These are phyloP conservation scores for Boletus rubescentipes DNA, from an alignment of 768 basidiomycete genomes.

Conservation along the genomic window DNA sequence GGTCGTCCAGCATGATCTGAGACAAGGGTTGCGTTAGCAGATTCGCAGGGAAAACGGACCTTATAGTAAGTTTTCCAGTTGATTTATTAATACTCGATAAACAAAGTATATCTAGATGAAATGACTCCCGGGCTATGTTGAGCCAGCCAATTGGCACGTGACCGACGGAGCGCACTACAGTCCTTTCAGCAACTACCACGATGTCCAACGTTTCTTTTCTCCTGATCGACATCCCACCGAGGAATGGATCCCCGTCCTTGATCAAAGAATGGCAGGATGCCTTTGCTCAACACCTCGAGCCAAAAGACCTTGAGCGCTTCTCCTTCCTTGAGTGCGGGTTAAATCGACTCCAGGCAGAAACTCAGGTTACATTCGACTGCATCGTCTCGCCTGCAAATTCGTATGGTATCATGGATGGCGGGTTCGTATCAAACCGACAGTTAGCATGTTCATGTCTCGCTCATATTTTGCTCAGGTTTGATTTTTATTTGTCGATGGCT, in stretches of 20 bases:
- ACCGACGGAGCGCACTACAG: too few relatives aligned
- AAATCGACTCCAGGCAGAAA: background rate
- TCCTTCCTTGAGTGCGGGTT: background rate
- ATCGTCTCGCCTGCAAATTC: slow-evolving; percentile 8
- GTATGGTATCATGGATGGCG: slow-evolving; percentile 11
- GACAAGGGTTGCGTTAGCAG: background rate
- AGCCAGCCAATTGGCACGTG: too few relatives aligned
- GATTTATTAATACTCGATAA: too few relatives aligned
- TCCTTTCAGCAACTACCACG: too few relatives aligned
- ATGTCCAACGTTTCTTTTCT: slow-evolving; percentile 1
- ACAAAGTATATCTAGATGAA: too few relatives aligned
- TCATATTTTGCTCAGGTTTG: background rate
- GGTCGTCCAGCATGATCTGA: slow-evolving; percentile 10
- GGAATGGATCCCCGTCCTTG: background rate
- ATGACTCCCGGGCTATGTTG: too few relatives aligned
- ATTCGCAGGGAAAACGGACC: background rate
- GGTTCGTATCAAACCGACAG: background rate
- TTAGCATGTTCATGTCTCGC: background rate
- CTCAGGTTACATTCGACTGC: slow-evolving; percentile 3
- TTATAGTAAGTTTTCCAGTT: background rate
- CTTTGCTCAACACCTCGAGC: slow-evolving; percentile 2
- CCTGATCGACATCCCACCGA: background rate
- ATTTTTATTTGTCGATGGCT: background rate
- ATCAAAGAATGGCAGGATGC: slow-evolving; percentile 2
- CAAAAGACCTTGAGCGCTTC: slow-evolving; percentile 2